These are phyloP conservation scores for Rhodofomes roseus DNA, from an alignment of 1,284 basidiomycete species.

Conservation along the genomic window DNA sequence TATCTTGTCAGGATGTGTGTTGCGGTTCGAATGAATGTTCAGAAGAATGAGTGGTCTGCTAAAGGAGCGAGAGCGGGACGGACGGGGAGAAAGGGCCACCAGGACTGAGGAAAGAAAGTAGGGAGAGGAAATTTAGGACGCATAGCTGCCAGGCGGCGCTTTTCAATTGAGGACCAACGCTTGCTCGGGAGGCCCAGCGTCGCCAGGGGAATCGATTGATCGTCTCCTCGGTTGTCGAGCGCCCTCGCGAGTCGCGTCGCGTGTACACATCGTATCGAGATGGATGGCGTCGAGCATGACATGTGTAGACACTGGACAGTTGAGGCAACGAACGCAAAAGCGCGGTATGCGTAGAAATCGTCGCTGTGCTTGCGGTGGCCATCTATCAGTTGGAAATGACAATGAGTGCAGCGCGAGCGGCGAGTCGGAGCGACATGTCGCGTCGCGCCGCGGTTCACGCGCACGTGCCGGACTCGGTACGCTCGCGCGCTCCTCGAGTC, in stretches of 20 bases:
- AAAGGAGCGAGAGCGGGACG: background rate
- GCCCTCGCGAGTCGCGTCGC: background rate
- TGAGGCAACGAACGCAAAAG: too few species aligned
- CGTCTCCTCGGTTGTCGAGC: background rate
- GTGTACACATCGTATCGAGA: background rate
- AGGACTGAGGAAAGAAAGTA: background rate
- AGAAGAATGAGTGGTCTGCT: constrained; percentile 2
- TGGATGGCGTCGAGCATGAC: background rate
- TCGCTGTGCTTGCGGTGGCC: too few species aligned
- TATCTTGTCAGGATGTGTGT: constrained; percentile 15
- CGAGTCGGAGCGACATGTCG: too few species aligned
- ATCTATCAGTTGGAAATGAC: too few species aligned
- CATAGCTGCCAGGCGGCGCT: background rate
- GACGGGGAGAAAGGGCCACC: background rate
- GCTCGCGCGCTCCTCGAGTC: too few species aligned
- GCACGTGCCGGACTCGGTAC: background rate
- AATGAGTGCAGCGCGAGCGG: too few species aligned
- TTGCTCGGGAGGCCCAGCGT: background rate
- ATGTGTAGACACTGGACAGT: too few species aligned
- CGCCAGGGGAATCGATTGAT: constrained; percentile 9
- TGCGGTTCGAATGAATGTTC: background rate
- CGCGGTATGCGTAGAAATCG: too few species aligned
- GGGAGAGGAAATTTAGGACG: background rate
- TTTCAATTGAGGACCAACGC: background rate
- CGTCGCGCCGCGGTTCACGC: too few species aligned